Conservation (phyloP, 441 rosid genomes). For the Gossypium gossypioides region DNA sequence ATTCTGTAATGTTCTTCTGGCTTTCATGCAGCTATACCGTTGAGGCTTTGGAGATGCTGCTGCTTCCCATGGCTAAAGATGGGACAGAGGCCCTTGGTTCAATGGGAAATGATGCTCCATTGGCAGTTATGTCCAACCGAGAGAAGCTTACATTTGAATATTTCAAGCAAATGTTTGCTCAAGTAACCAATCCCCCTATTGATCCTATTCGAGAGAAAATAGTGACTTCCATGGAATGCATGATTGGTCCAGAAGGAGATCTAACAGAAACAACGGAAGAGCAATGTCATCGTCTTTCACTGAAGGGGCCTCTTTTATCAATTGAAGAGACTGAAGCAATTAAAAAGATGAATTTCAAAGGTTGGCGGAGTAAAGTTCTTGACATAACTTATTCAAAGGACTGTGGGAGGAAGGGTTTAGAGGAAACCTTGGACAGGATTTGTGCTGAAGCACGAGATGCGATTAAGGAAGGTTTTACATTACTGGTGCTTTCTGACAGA, state of each 20-base stretch:
- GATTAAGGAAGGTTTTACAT: constrained; percentile 79
- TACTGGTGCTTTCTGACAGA: constrained; percentile 93
- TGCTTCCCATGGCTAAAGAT: constrained; percentile 99
- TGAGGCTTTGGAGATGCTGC: constrained; percentile 95
- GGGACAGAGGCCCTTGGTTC: constrained; percentile 98
- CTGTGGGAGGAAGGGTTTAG: constrained; percentile 82
- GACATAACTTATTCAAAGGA: constrained; percentile 81
- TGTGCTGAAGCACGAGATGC: constrained; percentile 86
- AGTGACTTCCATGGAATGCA: constrained; percentile 98
- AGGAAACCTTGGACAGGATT: constrained; percentile 80
- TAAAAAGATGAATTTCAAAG: constrained; percentile 84
- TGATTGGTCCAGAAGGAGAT: constrained; percentile 99
- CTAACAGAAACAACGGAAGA: constrained; percentile 96
- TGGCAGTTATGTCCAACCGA: constrained; percentile 93
- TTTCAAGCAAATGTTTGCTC: constrained; percentile 99
- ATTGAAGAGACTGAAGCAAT: constrained; percentile 77
- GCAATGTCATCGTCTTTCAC: constrained; percentile 93
- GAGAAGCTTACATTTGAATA: constrained; percentile 90
- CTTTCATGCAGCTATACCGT: constrained; percentile 67
- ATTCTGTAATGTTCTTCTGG: constrained; percentile 9
- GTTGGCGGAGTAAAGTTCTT: constrained; percentile 84
- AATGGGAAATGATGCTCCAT: constrained; percentile 98
- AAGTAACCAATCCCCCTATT: constrained; percentile 98
- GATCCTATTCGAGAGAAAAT: constrained; percentile 99
- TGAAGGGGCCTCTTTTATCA: constrained; percentile 85